Percentiles rank a stretch among this genome's conserved stretches.
Conservation (phyloP, 129 eudicot species). For the Ambrosia artemisiifolia region DNA sequence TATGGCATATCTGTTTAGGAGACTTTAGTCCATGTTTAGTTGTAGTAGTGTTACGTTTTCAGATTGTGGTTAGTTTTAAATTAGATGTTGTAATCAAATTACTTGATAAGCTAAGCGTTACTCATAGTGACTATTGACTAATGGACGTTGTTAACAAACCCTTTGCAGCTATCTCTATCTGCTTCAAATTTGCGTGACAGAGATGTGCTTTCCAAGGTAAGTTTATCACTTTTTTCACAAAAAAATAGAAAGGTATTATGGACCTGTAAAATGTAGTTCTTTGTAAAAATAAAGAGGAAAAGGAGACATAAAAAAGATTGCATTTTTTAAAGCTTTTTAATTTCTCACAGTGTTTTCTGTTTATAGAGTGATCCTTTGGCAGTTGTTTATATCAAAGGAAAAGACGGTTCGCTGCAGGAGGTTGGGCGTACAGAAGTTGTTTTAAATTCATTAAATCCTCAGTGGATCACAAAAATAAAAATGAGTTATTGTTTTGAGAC, state of each 20-base stretch:
- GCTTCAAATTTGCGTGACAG: constrained; percentile 79
- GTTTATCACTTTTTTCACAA: constrained; percentile 14
- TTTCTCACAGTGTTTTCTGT: constrained; percentile 28
- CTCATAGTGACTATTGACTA: constrained; percentile 23
- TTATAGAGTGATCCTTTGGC: constrained; percentile 94
- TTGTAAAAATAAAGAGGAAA: neutral
- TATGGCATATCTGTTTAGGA: neutral
- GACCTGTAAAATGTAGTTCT: neutral
- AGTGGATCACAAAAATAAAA: constrained; percentile 64
- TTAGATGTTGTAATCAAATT: constrained; percentile 9
- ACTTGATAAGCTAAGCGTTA: neutral
- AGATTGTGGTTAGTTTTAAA: neutral
- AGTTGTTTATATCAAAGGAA: constrained; percentile 62
- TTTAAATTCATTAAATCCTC: constrained; percentile 69
- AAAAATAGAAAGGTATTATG: neutral
- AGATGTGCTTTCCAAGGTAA: constrained; percentile 90
- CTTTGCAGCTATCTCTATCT: constrained; percentile 74
- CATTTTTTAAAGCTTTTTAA: neutral
- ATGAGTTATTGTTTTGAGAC: constrained; percentile 69
- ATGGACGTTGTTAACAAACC: constrained; percentile 7
- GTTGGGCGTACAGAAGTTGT: constrained; percentile 89
- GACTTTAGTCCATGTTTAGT: neutral
- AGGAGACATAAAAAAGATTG: neutral
- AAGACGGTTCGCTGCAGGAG: constrained; percentile 72
- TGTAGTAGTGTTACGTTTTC: constrained; percentile 3